Base-by-base conservation (phyloP, 257 asterid genomes). In the Solanum okadae region DNA sequence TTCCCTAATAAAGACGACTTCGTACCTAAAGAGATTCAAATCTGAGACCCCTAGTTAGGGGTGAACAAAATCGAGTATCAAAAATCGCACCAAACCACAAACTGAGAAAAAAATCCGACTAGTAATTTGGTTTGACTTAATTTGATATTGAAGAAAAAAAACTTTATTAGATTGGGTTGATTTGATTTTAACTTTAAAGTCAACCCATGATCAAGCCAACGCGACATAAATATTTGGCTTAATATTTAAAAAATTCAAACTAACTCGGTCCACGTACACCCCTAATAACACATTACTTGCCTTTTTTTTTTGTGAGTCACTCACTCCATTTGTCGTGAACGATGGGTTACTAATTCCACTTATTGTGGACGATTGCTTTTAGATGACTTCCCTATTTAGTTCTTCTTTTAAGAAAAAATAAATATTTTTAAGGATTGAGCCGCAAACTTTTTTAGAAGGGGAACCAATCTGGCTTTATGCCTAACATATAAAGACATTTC, bases 391-490 rank as follows among this genome's bases (percentile, higher is more conserved):
- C 72, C 71, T 35, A 10, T 67, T 85, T 38, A 34, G 44, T 87
- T 88, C 2, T 59, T 37, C 14, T 49, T 49, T 49, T 5, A 49
- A 0, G 4, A n/a, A 37, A 40, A 75, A 18, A 56, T 2, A 34
- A 23, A 40, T 8, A 84, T 56, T 84, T 73, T 77, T 76, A 65
- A 42, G 84, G 56, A 65, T 65, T 27, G 75, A 46, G 78, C 38
- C 63, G 31, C 84, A 87, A 40, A 83, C 27, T 61, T 85, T 35
- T 46, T 87, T 59, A 40, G 77, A 22, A 27, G 6, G 68, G 40
- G 78, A 88, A 81, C 86, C 65, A 86, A 67, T 89, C 86, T 61
- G 87, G 38, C 91, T 90, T 90, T 90, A 87, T 84, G 88, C 91
- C 63, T 29, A 83, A 83, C 56, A 73, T 49, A 86, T 85, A 76